Percentiles rank a stretch among this genome's conserved stretches.
phyloP scores from a whole-genome alignment of 345 rosid species.

The Boechera stricta region DNA sequence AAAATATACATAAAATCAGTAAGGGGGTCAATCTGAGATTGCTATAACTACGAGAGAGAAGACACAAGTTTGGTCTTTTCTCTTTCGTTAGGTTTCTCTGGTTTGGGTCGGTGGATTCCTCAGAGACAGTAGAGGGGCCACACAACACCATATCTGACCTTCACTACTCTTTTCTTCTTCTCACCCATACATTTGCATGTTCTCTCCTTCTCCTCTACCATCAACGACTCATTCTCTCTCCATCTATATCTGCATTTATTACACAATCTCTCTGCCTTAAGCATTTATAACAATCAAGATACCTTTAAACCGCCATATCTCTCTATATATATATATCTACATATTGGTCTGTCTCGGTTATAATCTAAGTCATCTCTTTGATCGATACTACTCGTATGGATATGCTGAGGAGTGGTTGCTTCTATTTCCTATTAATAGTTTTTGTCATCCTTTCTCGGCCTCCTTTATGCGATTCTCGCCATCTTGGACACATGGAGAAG shows the following conservation, averaged over 20 bases:
- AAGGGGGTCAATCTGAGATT: slow-evolving; percentile 25
- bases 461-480: slow-evolving; percentile 59
- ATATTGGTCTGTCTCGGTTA: slow-evolving; percentile 16
- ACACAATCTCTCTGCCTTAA: slow-evolving; percentile 40
- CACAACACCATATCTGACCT: slow-evolving; percentile 52
- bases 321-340: slow-evolving; percentile 11
- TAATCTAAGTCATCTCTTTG: slow-evolving; percentile 14
- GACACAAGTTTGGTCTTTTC: slow-evolving; percentile 41
- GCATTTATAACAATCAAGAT: slow-evolving; percentile 47
- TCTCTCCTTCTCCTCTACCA: slow-evolving; percentile 43
- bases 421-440: slow-evolving; percentile 45
- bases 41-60: slow-evolving; percentile 45
- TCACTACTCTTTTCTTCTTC: slow-evolving; percentile 41
- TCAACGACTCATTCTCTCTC: slow-evolving; percentile 34
- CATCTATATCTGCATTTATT: slow-evolving; percentile 55
- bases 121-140: slow-evolving; percentile 52
- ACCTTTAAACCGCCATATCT: slow-evolving; percentile 33
- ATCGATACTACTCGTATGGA: slow-evolving; percentile 7
- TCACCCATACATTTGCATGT: slow-evolving; percentile 66
- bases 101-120: slow-evolving; percentile 44
- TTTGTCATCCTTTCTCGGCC: slow-evolving; percentile 48
- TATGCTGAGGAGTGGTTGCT: slow-evolving; percentile 42
- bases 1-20: slow-evolving; percentile 1
- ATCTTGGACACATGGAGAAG: slow-evolving; percentile 43
- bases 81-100: slow-evolving; percentile 44